A percentile compares a stretch with the other conserved stretches of the same genome.
Evolutionary conservation across 106 monocot genomes (phyloP).

Genomic region (Dactylorhiza incarnata): DNA sequence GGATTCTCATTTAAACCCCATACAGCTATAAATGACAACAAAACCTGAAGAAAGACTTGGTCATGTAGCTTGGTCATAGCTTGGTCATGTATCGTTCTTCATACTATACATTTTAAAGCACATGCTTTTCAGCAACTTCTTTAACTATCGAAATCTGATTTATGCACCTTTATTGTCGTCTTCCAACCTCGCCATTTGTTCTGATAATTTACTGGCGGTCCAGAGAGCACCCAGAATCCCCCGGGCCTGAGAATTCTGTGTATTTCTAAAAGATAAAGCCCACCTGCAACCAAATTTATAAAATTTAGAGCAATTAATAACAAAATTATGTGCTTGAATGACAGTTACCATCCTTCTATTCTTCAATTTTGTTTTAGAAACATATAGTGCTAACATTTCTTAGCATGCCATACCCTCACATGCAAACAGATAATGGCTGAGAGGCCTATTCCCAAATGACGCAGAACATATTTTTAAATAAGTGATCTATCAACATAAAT

Average conservation of each 20-base stretch:
- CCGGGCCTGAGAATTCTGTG: constrained; percentile 75
- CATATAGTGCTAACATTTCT: no score
- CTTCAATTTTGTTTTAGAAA: background rate
- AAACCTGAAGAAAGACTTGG: no score
- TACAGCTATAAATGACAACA: no score
- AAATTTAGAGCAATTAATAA: background rate
- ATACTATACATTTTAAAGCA: no score
- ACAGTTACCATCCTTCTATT: background rate
- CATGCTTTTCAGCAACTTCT: no score
- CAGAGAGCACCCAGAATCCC: constrained; percentile 86
- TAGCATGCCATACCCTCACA: background rate
- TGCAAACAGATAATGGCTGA: background rate
- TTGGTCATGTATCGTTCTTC: no score
- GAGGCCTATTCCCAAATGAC: background rate
- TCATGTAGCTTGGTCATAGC: no score
- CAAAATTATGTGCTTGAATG: background rate
- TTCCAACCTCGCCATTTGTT: no score
- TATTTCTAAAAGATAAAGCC: constrained; percentile 68
- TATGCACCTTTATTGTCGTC: no score
- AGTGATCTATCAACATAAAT: background rate
- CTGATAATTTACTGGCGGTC: no score
- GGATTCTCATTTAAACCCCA: no score
- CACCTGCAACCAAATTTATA: constrained; percentile 31
- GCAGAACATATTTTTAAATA: background rate
- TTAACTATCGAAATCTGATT: no score